Percentiles rank a stretch among this genome's conserved stretches.
Evolutionary conservation across 2,329 filamentous ascomycete genomes (phyloP).

Genomic region (Xylaria sp.): DNA sequence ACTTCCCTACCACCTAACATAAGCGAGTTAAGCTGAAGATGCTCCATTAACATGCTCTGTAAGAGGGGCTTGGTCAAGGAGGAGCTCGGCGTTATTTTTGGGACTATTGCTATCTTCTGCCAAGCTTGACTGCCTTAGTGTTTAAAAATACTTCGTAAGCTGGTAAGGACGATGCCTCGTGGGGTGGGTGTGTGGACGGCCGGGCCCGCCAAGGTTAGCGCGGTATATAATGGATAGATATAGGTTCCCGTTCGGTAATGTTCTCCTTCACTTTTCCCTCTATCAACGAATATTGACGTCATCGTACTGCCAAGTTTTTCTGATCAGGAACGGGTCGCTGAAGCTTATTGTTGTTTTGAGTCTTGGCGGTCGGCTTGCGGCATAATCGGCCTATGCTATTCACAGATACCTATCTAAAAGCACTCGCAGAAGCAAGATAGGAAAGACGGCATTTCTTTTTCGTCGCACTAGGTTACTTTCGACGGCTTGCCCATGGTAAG

Average conservation of each 20-base stretch:
- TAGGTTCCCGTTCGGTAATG: background rate
- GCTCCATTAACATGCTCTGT: background rate
- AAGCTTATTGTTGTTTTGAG: background rate
- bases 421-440: background rate
- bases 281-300: slow-evolving; percentile 1
- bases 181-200: background rate
- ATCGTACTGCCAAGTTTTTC: slow-evolving; percentile 3
- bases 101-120: background rate
- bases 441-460: slow-evolving; percentile 1
- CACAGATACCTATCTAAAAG: too few species aligned
- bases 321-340: background rate
- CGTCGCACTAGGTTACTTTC: background rate
- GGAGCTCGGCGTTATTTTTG: slow-evolving; percentile 11
- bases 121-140: background rate
- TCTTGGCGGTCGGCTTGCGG: background rate
- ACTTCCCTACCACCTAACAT: background rate
- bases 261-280: background rate
- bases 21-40: background rate
- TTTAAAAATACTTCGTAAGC: slow-evolving; percentile 6
- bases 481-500: background rate
- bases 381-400: background rate
- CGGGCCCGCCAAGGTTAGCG: slow-evolving; percentile 7
- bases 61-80: slow-evolving; percentile 1
- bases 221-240: background rate
- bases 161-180: background rate